Base-by-base conservation (phyloP, 495 filamentous ascomycete species). In the Cladorrhinum samala region DNA sequence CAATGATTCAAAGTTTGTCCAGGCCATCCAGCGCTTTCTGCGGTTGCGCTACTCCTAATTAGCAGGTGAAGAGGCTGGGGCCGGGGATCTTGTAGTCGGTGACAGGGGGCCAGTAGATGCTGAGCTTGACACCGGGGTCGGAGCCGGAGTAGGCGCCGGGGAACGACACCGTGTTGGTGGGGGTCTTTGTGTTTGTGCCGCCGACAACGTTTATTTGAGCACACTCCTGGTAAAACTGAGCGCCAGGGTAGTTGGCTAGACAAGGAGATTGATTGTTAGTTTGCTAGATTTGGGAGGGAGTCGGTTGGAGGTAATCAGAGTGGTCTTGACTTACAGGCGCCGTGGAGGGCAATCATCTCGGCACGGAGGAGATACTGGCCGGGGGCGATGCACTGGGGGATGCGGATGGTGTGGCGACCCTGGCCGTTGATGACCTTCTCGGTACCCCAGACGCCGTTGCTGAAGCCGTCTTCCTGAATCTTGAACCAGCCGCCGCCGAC, bases 171-270 rank as follows among this genome's bases (percentile, higher is more conserved):
- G 69, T 72, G 27, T 33, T 33, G 18, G 65, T 51, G 0, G 71
- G 68, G 8, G 62, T 45, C 63, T 59, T 66, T 42, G 50, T 27
- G 39, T 61, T 58, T 25, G 58, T 54, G 14, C 61, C 61, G 18
- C 72, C 74, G 13, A 73, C 68, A 42, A 77, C 61, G 40, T 75
- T 75, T 57, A 77, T 63, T 57, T 77, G 73, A 9, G 73, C 73
- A 46, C 73, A 77, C 69, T 77, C 73, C 69, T 75, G 72, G 48
- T 79, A 81, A 47, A 81, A 74, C 64, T 81, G 77, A 11, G 76
- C 75, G 9, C 73, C 71, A 2, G 71, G 66, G 18, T 62, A 55
- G 23, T 65, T 64, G 36, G 57, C n/a, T n/a, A n/a, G n/a, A n/a
- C n/a, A n/a, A n/a, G n/a, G n/a, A n/a, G n/a, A n/a, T n/a, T n/a